Conservation (phyloP, 2,329 filamentous ascomycete genomes). For the Colletotrichum nymphaeae region DNA sequence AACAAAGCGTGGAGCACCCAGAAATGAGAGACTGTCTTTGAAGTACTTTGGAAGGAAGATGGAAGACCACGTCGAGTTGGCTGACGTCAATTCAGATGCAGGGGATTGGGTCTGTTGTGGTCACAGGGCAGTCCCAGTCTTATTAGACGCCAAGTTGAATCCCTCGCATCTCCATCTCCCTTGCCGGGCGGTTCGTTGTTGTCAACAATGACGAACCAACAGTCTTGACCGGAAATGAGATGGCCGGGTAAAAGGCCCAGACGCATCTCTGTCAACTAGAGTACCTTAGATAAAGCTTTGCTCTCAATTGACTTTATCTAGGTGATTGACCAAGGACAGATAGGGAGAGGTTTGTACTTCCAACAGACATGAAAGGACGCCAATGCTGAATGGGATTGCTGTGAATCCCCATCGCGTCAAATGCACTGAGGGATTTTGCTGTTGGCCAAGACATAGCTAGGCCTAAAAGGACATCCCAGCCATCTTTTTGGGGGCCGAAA, state of each 20-base stretch:
- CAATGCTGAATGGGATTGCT: not conserved
- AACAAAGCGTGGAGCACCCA: not conserved
- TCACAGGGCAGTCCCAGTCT: constrained; percentile 4
- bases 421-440: not conserved
- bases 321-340: not conserved
- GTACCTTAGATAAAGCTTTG: not conserved
- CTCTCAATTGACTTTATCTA: not conserved
- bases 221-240: not conserved
- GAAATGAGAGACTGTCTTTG: not conserved
- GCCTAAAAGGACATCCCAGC: not conserved
- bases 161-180: not conserved
- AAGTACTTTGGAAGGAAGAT: not conserved
- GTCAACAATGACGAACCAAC: not conserved
- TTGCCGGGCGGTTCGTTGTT: not conserved
- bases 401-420: not conserved
- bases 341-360: not conserved
- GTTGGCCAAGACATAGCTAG: not conserved
- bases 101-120: not conserved
- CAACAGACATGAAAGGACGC: not conserved
- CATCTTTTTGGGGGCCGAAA: not conserved
- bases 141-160: not conserved
- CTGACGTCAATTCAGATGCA: constrained; percentile 26
- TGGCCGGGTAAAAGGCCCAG: not conserved
- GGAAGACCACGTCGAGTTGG: not conserved
- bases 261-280: not conserved